phyloP scores from a whole-genome alignment of 2,329 filamentous ascomycete species.

The Fusarium irregulare region DNA sequence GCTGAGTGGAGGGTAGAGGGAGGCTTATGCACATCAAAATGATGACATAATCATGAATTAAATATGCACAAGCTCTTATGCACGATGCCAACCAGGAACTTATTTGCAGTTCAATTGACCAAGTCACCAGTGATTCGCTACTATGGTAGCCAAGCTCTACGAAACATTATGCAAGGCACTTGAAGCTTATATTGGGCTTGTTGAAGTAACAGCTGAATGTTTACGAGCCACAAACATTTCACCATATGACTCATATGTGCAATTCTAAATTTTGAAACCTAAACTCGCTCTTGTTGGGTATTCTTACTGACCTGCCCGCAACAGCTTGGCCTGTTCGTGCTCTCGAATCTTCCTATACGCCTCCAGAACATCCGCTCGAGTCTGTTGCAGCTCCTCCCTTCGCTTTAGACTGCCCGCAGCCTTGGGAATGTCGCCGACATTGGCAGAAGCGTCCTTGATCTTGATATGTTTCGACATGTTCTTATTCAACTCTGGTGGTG shows the following conservation, averaged over 20 bases:
- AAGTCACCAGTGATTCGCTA: background rate
- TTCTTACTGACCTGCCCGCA: constrained; percentile 11
- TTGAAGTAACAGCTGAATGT: background rate
- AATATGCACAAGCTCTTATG: background rate
- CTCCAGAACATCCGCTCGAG: constrained; percentile 52
- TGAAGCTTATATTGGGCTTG: background rate
- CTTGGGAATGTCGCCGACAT: constrained; percentile 54
- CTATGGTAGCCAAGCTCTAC: background rate
- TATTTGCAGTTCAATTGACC: background rate
- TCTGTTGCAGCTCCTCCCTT: constrained; percentile 54
- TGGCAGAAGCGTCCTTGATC: constrained; percentile 50
- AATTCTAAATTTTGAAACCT: background rate
- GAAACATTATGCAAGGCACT: background rate
- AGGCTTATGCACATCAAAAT: constrained; percentile 2
- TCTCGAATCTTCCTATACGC: constrained; percentile 55
- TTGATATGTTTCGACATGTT: constrained; percentile 50
- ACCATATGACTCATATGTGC: background rate
- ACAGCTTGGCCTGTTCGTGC: constrained; percentile 53
- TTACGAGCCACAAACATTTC: background rate
- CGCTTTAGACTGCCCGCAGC: constrained; percentile 54
- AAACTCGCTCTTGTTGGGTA: constrained; percentile 10
- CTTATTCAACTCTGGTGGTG: constrained; percentile 78
- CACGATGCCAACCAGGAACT: background rate
- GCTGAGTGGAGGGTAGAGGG: constrained; percentile 15
- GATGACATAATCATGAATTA: constrained; percentile 40